These are phyloP conservation scores for Silene conica DNA, from an alignment of 148 eudicot genomes.

Conservation along the genomic window DNA sequence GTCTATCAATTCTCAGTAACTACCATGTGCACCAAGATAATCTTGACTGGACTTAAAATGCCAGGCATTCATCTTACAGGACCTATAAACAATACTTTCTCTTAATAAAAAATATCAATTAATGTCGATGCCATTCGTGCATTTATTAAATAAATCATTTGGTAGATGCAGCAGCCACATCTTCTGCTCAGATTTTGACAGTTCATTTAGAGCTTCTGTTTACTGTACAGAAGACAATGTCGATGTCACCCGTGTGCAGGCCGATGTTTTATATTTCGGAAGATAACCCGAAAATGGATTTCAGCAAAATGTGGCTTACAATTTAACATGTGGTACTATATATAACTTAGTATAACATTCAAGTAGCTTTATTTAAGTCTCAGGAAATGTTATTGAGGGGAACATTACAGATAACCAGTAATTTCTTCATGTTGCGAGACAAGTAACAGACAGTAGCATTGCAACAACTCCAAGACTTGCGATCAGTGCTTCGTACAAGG, in stretches of 20 bases:
- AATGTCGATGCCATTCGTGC: background rate
- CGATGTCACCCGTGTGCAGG: background rate
- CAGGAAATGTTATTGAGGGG: background rate
- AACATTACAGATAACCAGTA: background rate
- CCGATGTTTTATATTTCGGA: background rate
- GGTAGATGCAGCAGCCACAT: background rate
- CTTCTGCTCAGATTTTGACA: background rate
- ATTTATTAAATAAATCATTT: background rate
- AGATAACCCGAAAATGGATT: too few species aligned
- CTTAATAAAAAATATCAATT: background rate
- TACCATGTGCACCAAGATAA: too few species aligned
- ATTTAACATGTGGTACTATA: too few species aligned
- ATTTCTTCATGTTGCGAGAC: background rate
- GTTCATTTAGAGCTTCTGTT: background rate
- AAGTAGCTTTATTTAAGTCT: too few species aligned
- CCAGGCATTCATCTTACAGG: too few species aligned
- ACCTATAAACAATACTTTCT: background rate
- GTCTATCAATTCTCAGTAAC: too few species aligned
- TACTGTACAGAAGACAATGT: background rate
- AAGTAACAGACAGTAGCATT: background rate
- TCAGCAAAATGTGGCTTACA: background rate
- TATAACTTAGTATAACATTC: background rate
- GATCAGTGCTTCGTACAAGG: too few species aligned
- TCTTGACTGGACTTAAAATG: too few species aligned
- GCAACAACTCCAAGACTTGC: background rate